These are phyloP conservation scores for Sonneratia caseolaris DNA, from an alignment of 345 rosid species.

Conservation along the genomic window DNA sequence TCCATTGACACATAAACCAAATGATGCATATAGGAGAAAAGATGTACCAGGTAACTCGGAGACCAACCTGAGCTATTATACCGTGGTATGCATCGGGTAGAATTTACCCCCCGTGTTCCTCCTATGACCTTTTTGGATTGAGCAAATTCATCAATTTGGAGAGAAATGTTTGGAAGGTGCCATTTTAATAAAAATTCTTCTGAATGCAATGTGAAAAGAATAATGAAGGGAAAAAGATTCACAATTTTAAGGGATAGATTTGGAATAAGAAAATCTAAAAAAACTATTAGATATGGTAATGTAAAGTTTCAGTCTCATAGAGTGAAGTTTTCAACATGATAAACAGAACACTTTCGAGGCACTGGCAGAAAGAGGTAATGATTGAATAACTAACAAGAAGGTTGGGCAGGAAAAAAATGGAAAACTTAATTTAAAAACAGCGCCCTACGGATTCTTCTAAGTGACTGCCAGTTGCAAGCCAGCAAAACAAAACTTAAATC, in stretches of 20 bases:
- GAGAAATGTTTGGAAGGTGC: not conserved
- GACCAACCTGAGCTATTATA: not conserved
- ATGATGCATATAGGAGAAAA: too few relatives aligned
- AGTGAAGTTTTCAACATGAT: not conserved
- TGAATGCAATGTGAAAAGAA: not conserved
- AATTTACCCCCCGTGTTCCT: not conserved
- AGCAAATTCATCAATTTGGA: not conserved
- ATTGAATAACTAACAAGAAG: not conserved
- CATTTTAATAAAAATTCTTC: not conserved
- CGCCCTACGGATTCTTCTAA: not conserved
- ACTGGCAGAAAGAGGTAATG: not conserved
- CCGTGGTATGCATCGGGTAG: not conserved
- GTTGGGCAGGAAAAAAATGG: not conserved
- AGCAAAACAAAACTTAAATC: not conserved
- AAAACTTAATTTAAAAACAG: not conserved
- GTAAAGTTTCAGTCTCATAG: not conserved
- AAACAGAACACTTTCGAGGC: not conserved
- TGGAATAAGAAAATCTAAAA: not conserved
- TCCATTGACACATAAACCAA: too few relatives aligned
- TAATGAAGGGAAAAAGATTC: not conserved
- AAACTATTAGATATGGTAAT: not conserved
- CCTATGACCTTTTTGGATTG: not conserved
- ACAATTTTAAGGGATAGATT: not conserved
- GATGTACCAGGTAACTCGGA: not conserved
- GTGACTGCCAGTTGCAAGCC: not conserved